Evolutionary conservation across 176 grass and related monocot species (phyloP).

Genomic region (Bromus sterilis): DNA sequence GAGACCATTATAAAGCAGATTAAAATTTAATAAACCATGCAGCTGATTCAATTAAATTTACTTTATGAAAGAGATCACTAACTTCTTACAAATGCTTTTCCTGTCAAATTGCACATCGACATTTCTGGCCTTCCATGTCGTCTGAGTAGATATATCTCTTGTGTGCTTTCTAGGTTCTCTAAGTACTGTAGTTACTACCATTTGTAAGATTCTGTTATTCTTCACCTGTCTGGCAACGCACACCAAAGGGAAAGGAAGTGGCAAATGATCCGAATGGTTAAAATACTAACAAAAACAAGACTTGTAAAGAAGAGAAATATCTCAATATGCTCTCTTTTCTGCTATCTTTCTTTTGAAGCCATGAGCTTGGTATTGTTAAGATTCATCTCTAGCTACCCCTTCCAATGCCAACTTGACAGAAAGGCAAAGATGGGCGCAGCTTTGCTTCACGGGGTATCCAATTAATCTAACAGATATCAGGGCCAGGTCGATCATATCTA

Average conservation of each 20-base stretch:
- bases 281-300: conserved; percentile 16
- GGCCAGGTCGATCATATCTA: conserved; percentile 23
- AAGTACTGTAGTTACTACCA: conserved; percentile 39
- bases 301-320: conserved; percentile 11
- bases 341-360: conserved; percentile 22
- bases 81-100: background rate
- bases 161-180: conserved; percentile 31
- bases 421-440: background rate
- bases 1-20: background rate
- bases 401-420: conserved; percentile 37
- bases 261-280: conserved; percentile 24
- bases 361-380: conserved; percentile 5
- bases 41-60: background rate
- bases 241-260: conserved; percentile 8
- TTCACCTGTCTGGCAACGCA: background rate
- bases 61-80: background rate
- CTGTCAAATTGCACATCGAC: background rate
- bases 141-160: conserved; percentile 14
- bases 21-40: background rate
- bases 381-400: conserved; percentile 29
- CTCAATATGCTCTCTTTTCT: background rate
- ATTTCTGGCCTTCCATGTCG: conserved; percentile 7
- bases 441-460: conserved; percentile 19
- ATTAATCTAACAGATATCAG: conserved; percentile 33
- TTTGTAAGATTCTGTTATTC: conserved; percentile 39